A percentile compares a stretch with the other conserved stretches of the same genome.
These are phyloP conservation scores for Amphichorda felina DNA, from an alignment of 2,329 filamentous ascomycete genomes.

Conservation along the genomic window DNA sequence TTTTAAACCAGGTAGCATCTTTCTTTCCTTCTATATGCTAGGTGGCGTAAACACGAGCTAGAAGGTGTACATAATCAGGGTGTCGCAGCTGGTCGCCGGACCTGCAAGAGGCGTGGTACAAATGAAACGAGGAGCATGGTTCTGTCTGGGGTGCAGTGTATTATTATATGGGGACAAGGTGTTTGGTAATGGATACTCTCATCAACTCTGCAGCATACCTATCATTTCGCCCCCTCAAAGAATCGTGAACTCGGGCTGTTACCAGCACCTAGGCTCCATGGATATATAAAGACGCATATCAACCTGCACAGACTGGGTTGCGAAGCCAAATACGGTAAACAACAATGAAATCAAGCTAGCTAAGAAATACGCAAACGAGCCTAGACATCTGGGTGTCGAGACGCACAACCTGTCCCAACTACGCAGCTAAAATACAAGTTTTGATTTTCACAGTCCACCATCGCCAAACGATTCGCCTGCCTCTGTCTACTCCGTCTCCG, in stretches of 20 bases:
- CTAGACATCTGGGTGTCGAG: conserved; percentile 13
- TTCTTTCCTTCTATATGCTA: background rate
- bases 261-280: no score
- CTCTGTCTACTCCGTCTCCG: conserved; percentile 1
- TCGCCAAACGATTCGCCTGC: background rate
- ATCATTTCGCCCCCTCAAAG: no score
- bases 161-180: background rate
- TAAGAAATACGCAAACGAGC: conserved; percentile 23
- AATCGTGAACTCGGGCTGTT: no score
- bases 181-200: background rate
- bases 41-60: no score
- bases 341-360: conserved; percentile 24
- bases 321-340: no score
- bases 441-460: conserved; percentile 8
- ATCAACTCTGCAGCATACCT: background rate
- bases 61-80: no score
- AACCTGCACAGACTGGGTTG: no score
- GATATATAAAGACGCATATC: background rate
- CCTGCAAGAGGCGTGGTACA: no score
- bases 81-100: no score
- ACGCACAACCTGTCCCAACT: conserved; percentile 19
- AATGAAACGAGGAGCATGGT: no score
- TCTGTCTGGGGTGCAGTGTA: background rate
- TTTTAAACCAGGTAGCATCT: background rate
- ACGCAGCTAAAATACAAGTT: conserved; percentile 25